Conservation (phyloP, 192 early-diverging fungal species). For the Gaertneriomyces semiglobifer region DNA sequence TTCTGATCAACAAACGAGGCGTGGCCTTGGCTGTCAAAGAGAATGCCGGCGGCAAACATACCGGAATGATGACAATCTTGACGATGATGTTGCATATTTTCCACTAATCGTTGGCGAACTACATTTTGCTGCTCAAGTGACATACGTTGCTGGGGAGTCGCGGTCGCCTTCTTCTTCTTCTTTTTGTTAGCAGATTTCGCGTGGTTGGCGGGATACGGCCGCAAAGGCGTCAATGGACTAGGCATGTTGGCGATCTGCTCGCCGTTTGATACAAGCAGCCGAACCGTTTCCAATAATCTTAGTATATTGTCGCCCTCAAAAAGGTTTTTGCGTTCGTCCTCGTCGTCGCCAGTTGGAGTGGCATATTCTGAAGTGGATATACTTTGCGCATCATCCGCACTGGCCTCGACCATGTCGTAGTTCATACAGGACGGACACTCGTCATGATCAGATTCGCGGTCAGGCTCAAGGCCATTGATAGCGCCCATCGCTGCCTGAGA, state of each 20-base stretch:
- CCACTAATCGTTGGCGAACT: no score
- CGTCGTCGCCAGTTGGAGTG: neutral
- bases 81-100: no score
- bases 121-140: neutral
- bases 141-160: conserved; percentile 1
- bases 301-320: conserved; percentile 23
- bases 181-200: neutral
- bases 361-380: neutral
- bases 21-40: conserved; percentile 14
- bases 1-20: neutral
- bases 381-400: conserved; percentile 3
- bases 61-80: neutral
- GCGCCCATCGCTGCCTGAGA: conserved; percentile 4
- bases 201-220: neutral
- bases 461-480: neutral
- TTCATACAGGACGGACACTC: neutral
- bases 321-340: neutral
- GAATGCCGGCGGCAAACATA: neutral
- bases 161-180: conserved; percentile 17
- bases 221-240: neutral
- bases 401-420: neutral
- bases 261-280: conserved; percentile 23
- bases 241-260: conserved; percentile 26
- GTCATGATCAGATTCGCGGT: conserved; percentile 11
- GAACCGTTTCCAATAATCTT: conserved; percentile 28